Conservation (phyloP, 1,284 basidiomycete species). For the Dichomitus squalens region DNA sequence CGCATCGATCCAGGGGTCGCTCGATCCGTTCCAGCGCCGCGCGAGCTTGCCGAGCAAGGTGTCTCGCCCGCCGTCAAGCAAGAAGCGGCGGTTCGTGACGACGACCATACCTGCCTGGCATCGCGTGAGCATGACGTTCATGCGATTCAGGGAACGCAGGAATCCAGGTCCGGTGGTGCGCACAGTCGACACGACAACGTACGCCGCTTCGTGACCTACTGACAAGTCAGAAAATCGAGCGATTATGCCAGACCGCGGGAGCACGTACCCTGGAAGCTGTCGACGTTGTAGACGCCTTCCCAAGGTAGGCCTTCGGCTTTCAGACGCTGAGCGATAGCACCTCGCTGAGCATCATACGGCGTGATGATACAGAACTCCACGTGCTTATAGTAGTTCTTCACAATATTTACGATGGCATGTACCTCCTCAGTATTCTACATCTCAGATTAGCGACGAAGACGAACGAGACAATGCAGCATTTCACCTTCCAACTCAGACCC, state of each 20-base stretch:
- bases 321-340: constrained; percentile 49
- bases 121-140: constrained; percentile 62
- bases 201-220: constrained; percentile 42
- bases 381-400: constrained; percentile 34
- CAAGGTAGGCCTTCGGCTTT: constrained; percentile 44
- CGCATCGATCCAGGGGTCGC: constrained; percentile 1
- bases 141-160: constrained; percentile 53
- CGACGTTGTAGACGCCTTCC: constrained; percentile 66
- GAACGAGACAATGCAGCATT: not conserved
- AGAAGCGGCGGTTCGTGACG: constrained; percentile 26
- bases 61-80: constrained; percentile 12
- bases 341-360: constrained; percentile 70
- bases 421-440: constrained; percentile 46
- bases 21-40: constrained; percentile 14
- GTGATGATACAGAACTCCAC: constrained; percentile 61
- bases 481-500: constrained; percentile 48
- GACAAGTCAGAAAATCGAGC: constrained; percentile 13
- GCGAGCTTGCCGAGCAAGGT: constrained; percentile 21
- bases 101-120: constrained; percentile 27
- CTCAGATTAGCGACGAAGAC: not conserved
- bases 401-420: constrained; percentile 39
- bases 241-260: not conserved
- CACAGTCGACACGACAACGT: constrained; percentile 64
- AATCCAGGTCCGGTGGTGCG: constrained; percentile 62
- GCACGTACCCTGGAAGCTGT: constrained; percentile 63